Base-by-base conservation (phyloP, 1,284 basidiomycete genomes). In the Cutaneotrichosporon sp. region DNA sequence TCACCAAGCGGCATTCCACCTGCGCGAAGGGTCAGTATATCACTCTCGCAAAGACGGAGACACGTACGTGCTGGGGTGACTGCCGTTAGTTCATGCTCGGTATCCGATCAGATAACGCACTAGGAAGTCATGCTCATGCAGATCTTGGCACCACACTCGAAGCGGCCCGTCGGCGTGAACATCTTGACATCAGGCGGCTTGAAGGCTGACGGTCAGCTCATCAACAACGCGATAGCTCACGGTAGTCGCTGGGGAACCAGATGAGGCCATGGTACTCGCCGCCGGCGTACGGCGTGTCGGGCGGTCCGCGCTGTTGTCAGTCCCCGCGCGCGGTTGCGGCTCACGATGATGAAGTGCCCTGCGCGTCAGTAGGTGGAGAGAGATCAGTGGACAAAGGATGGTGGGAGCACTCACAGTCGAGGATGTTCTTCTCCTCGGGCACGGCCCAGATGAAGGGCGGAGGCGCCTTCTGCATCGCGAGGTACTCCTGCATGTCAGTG, bases 161-260 rank as follows among this genome's bases (percentile, higher is more conserved):
- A 97, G 56, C 94, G 87, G 13, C 94, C 94, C 16, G 91, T 93
- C 0, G 94, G 94, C 22, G 94, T 97, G 75, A 91, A 87, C 89
- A 97, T 91, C 90, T 97, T 97, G 82, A 97, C 95, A 60, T 94
- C 94, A 64, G 94, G 94, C 0, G 92, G 92, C 79, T 92, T 94
- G 83, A 94, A 95, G 3, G 90, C 92, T 66, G 59, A 13, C 43
- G 51, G 38, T 57, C 5, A 13, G 33, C n/a, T n/a, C n/a, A n/a
- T n/a, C n/a, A n/a, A n/a, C 5, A 14, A 24, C 6, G 38, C 22
- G 24, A 29, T n/a, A n/a, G n/a, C 78, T 67, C 59, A 95, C 50
- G 92, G 76, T 94, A 97, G 79, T 97, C 94, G 25, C 90, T 83
- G 4, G 94, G 95, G 74, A 95, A 95, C 59, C 92, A 76, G 66